Evolutionary conservation across 129 eudicot genomes (phyloP), one percentile per base, ranked within the genome.

Genomic region (Apium graveolens): DNA sequence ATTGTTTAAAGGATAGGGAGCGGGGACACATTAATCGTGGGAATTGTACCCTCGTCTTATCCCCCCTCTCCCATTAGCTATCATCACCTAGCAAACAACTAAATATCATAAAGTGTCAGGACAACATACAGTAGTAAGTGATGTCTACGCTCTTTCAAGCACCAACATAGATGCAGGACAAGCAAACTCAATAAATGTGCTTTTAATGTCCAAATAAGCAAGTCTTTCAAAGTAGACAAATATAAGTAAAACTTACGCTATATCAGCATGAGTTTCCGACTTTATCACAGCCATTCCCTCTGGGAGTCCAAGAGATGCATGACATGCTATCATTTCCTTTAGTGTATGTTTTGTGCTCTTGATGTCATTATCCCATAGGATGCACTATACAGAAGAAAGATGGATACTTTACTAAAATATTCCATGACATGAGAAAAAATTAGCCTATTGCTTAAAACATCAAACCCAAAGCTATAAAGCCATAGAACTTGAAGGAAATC

Each of bases 221-320:
- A 77, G 41, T 12, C 1, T 6, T 44, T 74, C 37, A 38, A 11
- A 42, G 77, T 24, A 70, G 46, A 63, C 51, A 43, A 69, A 9
- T 24, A 38, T 21, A 53, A 21, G 32, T 68, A 35, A 69, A 44
- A 82, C 98, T 70, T 89, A 91, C 98, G 96, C 97, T 38, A 91
- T 77, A 82, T 91, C 97, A 16, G 88, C 89, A 88, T 86, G 85
- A 80, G 77, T 88, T 70, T 86, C 96, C n/a, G 96, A 89, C 76
- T 85, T 93, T 71, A 81, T 93, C 78, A 93, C 90, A 74, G 90
- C 93, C 78, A 86, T 88, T 74, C 98, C 98, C 83, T 93, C 98
- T 0, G 96, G 92, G 45, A 85, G 92, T 82, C 88, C 98, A 81
- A 93, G 91, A 79, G 88, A 93, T 43, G 93, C 87, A 84, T 87